phyloP scores from a whole-genome alignment of 2,329 filamentous ascomycete species.

The Zymoseptoria pseudotritici region DNA sequence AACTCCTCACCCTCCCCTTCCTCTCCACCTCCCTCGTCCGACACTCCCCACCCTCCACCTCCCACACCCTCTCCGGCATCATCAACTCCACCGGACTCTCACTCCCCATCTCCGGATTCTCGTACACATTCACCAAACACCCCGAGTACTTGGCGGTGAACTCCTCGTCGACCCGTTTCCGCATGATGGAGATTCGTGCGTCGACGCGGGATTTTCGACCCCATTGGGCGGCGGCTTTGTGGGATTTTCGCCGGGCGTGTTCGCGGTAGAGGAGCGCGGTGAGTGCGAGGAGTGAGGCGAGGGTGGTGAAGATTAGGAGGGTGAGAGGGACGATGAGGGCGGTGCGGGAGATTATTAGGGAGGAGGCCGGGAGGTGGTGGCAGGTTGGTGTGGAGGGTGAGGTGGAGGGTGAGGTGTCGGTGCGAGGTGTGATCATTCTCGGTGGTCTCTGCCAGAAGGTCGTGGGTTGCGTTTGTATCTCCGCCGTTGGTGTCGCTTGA shows the following conservation, averaged over 20 bases:
- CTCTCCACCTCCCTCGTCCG: constrained; percentile 1
- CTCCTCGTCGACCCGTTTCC: constrained; percentile 21
- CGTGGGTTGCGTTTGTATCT: neutral
- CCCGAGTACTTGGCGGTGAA: constrained; percentile 20
- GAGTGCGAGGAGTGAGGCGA: constrained; percentile 17
- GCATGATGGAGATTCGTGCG: constrained; percentile 19
- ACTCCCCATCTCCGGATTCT: constrained; percentile 24
- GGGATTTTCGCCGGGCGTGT: constrained; percentile 9
- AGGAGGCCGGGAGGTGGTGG: constrained; percentile 5
- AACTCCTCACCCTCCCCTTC: constrained; percentile 13
- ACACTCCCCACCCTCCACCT: constrained; percentile 6
- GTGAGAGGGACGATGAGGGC: constrained; percentile 19
- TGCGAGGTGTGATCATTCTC: neutral
- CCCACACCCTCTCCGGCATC: constrained; percentile 15
- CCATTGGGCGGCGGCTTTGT: constrained; percentile 14
- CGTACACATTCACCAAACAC: constrained; percentile 13
- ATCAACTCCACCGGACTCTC: constrained; percentile 22
- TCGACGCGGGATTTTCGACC: constrained; percentile 18
- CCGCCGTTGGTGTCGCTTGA: neutral
- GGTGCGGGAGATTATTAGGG: constrained; percentile 21
- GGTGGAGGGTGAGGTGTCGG: neutral
- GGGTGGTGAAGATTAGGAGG: constrained; percentile 16
- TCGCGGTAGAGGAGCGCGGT: constrained; percentile 16
- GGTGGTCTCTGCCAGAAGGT: neutral
- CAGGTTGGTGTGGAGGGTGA: constrained; percentile 2